Conservation (phyloP, 371 early-diverging fungal species). For the Mortierella sp. region DNA sequence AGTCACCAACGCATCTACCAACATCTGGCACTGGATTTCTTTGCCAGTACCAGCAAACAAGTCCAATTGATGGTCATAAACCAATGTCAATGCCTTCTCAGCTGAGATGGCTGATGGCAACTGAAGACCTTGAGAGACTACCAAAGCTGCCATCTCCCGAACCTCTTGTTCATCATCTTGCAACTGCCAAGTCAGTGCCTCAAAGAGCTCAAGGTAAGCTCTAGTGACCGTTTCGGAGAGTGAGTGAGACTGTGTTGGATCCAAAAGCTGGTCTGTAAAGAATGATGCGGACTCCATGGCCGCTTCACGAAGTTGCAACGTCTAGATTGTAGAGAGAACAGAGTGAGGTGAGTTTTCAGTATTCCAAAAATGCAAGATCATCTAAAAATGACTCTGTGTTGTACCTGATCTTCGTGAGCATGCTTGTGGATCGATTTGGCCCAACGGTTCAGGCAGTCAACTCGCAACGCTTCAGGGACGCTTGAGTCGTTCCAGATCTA, state of each 20-base stretch:
- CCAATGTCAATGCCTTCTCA: constrained; percentile 37
- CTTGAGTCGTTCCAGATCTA: constrained; percentile 48
- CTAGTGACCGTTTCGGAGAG: constrained; percentile 35
- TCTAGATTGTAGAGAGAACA: constrained; percentile 23
- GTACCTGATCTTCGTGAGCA: constrained; percentile 62
- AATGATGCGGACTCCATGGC: constrained; percentile 60
- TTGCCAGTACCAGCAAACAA: constrained; percentile 37
- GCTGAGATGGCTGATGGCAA: constrained; percentile 47
- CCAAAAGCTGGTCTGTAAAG: constrained; percentile 57
- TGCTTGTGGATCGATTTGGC: constrained; percentile 57
- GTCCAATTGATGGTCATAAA: constrained; percentile 29
- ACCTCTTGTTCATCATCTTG: constrained; percentile 84
- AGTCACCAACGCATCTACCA: constrained; percentile 26
- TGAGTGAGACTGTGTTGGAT: constrained; percentile 31
- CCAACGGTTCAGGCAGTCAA: constrained; percentile 60
- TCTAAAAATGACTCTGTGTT: neutral
- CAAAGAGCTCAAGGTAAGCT: constrained; percentile 42
- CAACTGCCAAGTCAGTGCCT: constrained; percentile 49
- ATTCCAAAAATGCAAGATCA: neutral
- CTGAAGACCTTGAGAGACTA: constrained; percentile 64
- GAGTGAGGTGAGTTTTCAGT: neutral
- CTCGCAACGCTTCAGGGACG: constrained; percentile 24
- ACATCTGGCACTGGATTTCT: constrained; percentile 45
- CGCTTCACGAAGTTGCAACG: constrained; percentile 68
- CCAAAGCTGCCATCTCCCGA: constrained; percentile 64